These are phyloP conservation scores for Penicillium dipodomyicola DNA, from an alignment of 495 filamentous ascomycete species.

Conservation along the genomic window DNA sequence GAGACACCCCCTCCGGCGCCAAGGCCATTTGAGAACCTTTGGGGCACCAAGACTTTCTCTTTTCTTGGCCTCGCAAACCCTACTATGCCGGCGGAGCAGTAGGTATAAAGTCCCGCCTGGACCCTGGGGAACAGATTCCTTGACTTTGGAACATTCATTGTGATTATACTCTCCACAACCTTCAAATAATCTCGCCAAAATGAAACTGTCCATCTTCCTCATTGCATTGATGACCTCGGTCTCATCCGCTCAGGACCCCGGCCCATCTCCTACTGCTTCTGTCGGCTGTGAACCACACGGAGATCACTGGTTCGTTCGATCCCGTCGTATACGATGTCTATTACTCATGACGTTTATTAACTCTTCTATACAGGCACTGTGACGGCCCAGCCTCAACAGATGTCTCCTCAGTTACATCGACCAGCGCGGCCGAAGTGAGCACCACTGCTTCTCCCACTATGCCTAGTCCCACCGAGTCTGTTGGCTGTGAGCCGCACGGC, in stretches of 20 bases:
- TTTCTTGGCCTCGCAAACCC: constrained; percentile 14
- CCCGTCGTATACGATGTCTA: background rate
- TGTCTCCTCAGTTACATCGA: constrained; percentile 7
- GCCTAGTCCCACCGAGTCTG: constrained; percentile 28
- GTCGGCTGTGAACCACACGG: constrained; percentile 34
- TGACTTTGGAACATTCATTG: background rate
- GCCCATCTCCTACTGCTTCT: constrained; percentile 32
- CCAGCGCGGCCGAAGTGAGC: background rate
- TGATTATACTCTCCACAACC: background rate
- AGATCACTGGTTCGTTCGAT: constrained; percentile 31
- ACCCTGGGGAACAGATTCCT: background rate
- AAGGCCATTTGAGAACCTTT: constrained; percentile 22
- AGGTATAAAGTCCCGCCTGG: background rate
- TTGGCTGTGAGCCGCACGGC: constrained; percentile 29
- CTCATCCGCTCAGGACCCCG: constrained; percentile 18
- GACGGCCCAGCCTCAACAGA: constrained; percentile 23
- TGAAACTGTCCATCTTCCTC: constrained; percentile 1
- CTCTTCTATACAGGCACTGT: background rate
- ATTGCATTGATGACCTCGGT: constrained; percentile 21
- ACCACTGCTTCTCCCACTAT: constrained; percentile 4
- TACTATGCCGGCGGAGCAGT: background rate
- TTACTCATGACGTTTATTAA: background rate
- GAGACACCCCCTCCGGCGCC: background rate
- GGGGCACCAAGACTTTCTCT: constrained; percentile 22
- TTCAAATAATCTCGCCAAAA: background rate